phyloP scores from a whole-genome alignment of 169 alveolate species.

The Babesia bovis region DNA sequence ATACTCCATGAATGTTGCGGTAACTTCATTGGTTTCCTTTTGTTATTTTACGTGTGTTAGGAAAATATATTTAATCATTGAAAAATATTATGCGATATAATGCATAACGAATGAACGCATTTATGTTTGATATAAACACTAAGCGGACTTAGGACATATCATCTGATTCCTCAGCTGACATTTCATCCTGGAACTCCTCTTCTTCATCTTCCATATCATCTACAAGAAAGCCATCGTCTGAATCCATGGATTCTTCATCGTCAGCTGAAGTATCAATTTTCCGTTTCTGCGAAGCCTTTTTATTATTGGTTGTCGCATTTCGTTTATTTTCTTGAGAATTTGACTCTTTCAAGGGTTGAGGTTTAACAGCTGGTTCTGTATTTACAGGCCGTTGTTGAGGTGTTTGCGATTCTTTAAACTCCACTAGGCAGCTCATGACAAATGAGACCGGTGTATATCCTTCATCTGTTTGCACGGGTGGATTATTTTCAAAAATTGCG shows the following conservation, averaged over 20 bases:
- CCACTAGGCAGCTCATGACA: constrained; percentile 74
- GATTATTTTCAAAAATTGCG: constrained; percentile 64
- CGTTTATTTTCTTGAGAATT: background rate
- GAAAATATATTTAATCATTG: too few relatives aligned
- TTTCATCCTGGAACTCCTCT: background rate
- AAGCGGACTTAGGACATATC: too few relatives aligned
- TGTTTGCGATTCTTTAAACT: constrained; percentile 42
- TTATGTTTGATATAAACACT: too few relatives aligned
- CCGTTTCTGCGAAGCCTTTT: too few relatives aligned
- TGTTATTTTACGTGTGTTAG: too few relatives aligned
- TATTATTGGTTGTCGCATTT: background rate
- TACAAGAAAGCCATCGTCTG: background rate
- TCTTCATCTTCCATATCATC: background rate
- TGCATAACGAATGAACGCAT: too few relatives aligned
- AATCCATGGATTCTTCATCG: background rate
- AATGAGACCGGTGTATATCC: constrained; percentile 66
- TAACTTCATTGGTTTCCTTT: too few relatives aligned
- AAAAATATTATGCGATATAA: too few relatives aligned
- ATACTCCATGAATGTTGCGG: too few relatives aligned
- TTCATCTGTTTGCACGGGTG: constrained; percentile 34
- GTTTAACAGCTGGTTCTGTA: background rate
- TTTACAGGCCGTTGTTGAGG: too few relatives aligned
- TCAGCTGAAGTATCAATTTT: background rate
- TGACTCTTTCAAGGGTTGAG: background rate
- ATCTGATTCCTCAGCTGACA: background rate